A percentile compares a stretch with the other conserved stretches of the same genome.
phyloP scores from a whole-genome alignment of 2,329 filamentous ascomycete species.

The Hypoxylon sp. region DNA sequence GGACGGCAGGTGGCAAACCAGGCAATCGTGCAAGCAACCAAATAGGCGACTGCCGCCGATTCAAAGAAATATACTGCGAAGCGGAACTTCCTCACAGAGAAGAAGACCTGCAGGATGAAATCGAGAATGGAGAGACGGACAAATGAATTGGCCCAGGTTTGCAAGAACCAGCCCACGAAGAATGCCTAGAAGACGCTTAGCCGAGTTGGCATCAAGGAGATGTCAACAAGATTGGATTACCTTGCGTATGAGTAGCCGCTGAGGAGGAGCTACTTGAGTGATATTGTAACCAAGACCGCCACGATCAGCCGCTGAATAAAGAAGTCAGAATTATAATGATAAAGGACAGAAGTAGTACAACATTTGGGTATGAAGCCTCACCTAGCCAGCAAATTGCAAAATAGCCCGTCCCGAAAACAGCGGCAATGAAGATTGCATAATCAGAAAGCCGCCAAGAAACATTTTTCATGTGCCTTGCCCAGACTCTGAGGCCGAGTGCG shows the following conservation, averaged over 20 bases:
- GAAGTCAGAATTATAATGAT: slow-evolving; percentile 4
- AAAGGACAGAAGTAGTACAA: not conserved
- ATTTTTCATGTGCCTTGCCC: slow-evolving; percentile 11
- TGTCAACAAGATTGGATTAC: not conserved
- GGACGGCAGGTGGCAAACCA: slow-evolving; percentile 16
- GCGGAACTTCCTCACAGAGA: slow-evolving; percentile 9
- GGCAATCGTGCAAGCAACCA: slow-evolving; percentile 11
- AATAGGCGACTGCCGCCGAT: slow-evolving; percentile 1
- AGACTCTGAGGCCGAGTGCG: slow-evolving; percentile 6
- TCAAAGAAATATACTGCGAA: slow-evolving; percentile 17
- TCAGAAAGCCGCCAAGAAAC: slow-evolving; percentile 7
- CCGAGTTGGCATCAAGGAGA: not conserved
- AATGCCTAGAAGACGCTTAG: not conserved
- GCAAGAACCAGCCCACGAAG: slow-evolving; percentile 7
- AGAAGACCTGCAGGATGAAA: slow-evolving; percentile 15
- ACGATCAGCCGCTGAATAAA: not conserved
- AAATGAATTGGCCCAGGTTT: slow-evolving; percentile 16
- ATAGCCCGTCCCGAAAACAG: slow-evolving; percentile 1
- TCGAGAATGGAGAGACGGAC: slow-evolving; percentile 20
- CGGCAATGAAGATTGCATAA: slow-evolving; percentile 9
- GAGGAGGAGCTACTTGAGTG: not conserved
- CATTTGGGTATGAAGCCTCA: too few species aligned
- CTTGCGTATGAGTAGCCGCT: slow-evolving; percentile 1
- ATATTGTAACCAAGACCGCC: slow-evolving; percentile 4
- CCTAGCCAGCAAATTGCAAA: not conserved